Conservation (phyloP, 1,284 basidiomycete genomes). For the Athelia psychrophila region DNA sequence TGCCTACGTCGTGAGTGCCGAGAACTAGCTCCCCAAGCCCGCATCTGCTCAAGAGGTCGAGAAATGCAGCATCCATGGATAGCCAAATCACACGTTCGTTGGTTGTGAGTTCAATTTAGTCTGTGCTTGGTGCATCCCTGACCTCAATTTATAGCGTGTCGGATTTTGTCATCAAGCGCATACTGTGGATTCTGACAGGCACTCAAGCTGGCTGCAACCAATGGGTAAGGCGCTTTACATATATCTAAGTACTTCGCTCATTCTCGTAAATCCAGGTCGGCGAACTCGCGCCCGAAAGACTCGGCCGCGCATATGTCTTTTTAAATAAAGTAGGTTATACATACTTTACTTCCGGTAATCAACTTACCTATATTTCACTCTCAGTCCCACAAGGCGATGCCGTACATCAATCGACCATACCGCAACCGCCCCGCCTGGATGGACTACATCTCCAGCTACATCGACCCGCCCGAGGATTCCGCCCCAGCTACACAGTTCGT, state of each 20-base stretch:
- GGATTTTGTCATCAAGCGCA: conserved; percentile 61
- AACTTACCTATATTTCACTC: conserved; percentile 3
- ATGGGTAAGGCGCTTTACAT: conserved; percentile 38
- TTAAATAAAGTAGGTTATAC: conserved; percentile 38
- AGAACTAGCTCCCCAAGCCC: not conserved
- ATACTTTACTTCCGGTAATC: not conserved
- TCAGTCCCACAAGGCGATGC: conserved; percentile 55
- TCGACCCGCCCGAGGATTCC: conserved; percentile 52
- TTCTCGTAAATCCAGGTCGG: conserved; percentile 36
- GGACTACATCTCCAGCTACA: conserved; percentile 49
- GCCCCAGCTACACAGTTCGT: conserved; percentile 44
- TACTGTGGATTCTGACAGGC: conserved; percentile 60
- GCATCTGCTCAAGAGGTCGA: conserved; percentile 9
- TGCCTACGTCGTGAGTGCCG: conserved; percentile 43
- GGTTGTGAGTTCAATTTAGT: conserved; percentile 42
- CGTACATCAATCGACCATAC: conserved; percentile 59
- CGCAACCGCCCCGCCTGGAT: conserved; percentile 41
- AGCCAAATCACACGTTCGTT: conserved; percentile 51
- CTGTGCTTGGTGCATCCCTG: not conserved
- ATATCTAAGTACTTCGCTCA: not conserved
- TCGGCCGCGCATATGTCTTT: conserved; percentile 56
- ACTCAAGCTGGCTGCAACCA: conserved; percentile 64
- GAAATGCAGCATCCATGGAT: conserved; percentile 50
- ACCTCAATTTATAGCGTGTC: conserved; percentile 35
- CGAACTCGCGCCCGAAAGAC: conserved; percentile 53